These are phyloP conservation scores for Moniliella sp. DNA, from an alignment of 1,284 basidiomycete species.

Conservation along the genomic window DNA sequence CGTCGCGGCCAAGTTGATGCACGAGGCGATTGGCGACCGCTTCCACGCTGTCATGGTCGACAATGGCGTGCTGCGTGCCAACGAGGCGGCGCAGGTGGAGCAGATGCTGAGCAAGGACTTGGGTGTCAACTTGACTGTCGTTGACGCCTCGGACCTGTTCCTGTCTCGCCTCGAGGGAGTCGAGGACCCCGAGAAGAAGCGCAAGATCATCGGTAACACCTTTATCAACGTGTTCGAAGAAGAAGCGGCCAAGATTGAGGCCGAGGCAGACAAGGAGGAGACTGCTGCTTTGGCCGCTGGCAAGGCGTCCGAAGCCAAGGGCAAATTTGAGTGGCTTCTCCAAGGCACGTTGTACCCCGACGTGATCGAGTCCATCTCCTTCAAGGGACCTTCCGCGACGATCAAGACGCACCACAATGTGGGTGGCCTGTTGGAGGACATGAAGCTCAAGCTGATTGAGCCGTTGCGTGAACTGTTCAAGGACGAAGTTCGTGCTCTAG, in stretches of 20 bases:
- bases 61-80: constrained; percentile 79
- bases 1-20: constrained; percentile 96
- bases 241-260: constrained; percentile 74
- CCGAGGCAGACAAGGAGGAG: constrained; percentile 48
- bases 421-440: constrained; percentile 80
- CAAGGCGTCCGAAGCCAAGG: constrained; percentile 34
- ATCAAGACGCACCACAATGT: constrained; percentile 99
- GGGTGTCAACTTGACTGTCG: constrained; percentile 83
- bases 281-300: constrained; percentile 44
- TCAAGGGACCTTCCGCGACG: constrained; percentile 94
- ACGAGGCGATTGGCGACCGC: constrained; percentile 83
- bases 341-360: constrained; percentile 99
- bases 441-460: constrained; percentile 98
- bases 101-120: constrained; percentile 81
- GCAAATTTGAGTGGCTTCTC: constrained; percentile 82
- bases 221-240: constrained; percentile 94
- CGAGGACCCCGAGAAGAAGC: constrained; percentile 87
- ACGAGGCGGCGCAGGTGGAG: constrained; percentile 81
- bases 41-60: constrained; percentile 99
- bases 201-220: constrained; percentile 96
- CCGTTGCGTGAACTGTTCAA: constrained; percentile 94
- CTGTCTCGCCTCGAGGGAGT: constrained; percentile 66
- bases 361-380: constrained; percentile 96
- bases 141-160: constrained; percentile 86
- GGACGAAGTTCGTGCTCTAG: constrained; percentile 87